These are phyloP conservation scores for Hapsidospora chrysogenum DNA, from an alignment of 495 filamentous ascomycete genomes.

Conservation along the genomic window DNA sequence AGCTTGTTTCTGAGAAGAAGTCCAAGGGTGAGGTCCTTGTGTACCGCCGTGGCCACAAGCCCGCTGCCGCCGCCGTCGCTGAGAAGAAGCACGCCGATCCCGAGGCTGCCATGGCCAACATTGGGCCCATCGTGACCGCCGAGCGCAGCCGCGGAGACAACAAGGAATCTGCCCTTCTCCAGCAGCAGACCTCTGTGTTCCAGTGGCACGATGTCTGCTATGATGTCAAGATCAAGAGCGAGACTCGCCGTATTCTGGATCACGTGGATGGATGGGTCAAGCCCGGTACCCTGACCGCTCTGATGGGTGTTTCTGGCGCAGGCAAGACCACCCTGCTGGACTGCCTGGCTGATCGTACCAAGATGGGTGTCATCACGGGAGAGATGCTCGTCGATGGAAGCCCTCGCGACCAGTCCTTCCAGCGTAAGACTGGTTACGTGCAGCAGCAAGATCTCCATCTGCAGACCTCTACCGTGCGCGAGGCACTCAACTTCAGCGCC, in stretches of 20 bases:
- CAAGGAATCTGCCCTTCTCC: slow-evolving; percentile 26
- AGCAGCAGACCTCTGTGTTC: slow-evolving; percentile 53
- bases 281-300: slow-evolving; percentile 76
- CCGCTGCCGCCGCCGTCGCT: slow-evolving; percentile 25
- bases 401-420: slow-evolving; percentile 63
- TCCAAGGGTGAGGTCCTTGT: slow-evolving; percentile 83
- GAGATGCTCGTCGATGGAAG: slow-evolving; percentile 74
- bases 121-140: slow-evolving; percentile 14
- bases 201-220: slow-evolving; percentile 79
- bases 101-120: slow-evolving; percentile 30
- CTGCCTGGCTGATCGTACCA: slow-evolving; percentile 60
- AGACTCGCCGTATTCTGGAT: slow-evolving; percentile 59
- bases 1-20: slow-evolving; percentile 58
- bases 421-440: slow-evolving; percentile 87
- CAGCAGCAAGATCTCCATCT: slow-evolving; percentile 93
- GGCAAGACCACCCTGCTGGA: slow-evolving; percentile 63
- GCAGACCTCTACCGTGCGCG: slow-evolving; percentile 70
- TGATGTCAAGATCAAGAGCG: slow-evolving; percentile 74
- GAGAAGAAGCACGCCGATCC: slow-evolving; percentile 35
- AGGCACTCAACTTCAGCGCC: slow-evolving; percentile 70
- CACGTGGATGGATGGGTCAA: slow-evolving; percentile 84
- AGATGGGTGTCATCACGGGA: slow-evolving; percentile 73
- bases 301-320: slow-evolving; percentile 65
- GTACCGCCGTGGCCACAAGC: slow-evolving; percentile 62
- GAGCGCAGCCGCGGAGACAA: slow-evolving; percentile 30